Base-by-base conservation (phyloP, 2,329 filamentous ascomycete genomes). In the Hypoxylon sp. region DNA sequence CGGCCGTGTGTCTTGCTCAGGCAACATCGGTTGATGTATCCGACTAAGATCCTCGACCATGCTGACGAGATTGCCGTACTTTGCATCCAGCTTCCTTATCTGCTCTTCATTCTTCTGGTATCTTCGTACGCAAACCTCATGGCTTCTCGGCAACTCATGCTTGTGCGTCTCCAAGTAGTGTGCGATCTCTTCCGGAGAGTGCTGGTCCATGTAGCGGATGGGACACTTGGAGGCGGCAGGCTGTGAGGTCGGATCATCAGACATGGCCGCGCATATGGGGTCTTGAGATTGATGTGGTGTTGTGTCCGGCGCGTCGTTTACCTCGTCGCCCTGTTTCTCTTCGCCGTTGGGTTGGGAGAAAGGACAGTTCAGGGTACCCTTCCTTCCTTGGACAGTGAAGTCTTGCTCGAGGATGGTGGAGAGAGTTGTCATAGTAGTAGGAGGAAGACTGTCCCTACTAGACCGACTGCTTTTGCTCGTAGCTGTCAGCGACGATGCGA, bases 91-190 rank as follows among this genome's bases (percentile, higher is more conserved):
- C 71, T 95, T 90, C 60, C 86, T 85, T 66, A 96, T 89, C 65
- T 92, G 89, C 57, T 89, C 83, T 63, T 93, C 88, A 65, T 92
- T 93, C 70, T 84, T 88, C 72, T 96, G 90, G 68, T 96, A 96
- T 49, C 92, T 84, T 66, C 89, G 87, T 54, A 97, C 86, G 70
- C 93, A 97, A 32, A 97, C 83, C 68, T 95, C 91, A 72, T 97
- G 93, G 69, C 91, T 97, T 63, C 93, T 84, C 7, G 93, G 93
- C 44, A 97, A 82, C 70, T 96, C 89, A 72, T 97, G 92, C 71
- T 97, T 97, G 75, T 97, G 92, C 42, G 87, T 91, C 70, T 97
- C 90, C 66, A 97, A 91, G 70, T 96, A 97, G 65, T 89, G 84
- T 9, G 93, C 93, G 55, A 97, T 87, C 68, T 97, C 92, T 74